Evolutionary conservation across 129 eudicot species (phyloP).

Genomic region (Arctium lappa): DNA sequence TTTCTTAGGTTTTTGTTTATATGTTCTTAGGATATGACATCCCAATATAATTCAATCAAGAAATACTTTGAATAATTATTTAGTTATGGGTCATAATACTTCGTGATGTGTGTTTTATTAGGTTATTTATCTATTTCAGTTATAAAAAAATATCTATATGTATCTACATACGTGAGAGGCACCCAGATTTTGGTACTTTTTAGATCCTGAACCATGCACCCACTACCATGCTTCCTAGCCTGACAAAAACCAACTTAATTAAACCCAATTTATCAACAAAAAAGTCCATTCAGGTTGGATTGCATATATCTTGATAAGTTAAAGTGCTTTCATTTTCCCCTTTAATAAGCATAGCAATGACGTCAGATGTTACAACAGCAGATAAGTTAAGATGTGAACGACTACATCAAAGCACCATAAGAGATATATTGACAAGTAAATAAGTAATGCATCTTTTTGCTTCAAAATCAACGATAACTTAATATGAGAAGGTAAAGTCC

Average conservation of each 20-base stretch:
- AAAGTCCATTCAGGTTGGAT: background rate
- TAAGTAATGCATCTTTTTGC: background rate
- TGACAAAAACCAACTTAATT: no score
- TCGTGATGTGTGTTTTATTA: background rate
- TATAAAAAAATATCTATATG: background rate
- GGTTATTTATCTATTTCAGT: background rate
- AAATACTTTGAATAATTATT: background rate
- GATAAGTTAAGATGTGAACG: background rate
- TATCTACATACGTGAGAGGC: background rate
- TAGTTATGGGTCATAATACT: background rate
- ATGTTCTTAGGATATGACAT: background rate
- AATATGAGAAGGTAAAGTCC: background rate
- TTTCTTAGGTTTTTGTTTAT: background rate
- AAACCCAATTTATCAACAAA: background rate
- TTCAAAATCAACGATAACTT: background rate
- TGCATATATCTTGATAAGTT: background rate
- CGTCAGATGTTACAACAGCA: no score
- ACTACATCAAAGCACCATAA: background rate
- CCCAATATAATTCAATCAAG: constrained; percentile 1
- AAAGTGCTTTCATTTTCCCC: no score
- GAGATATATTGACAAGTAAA: background rate
- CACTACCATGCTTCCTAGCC: no score
- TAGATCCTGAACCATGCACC: no score
- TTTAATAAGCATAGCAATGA: no score
- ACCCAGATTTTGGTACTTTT: background rate